These are phyloP conservation scores for Mucor lusitanicus DNA, from an alignment of 371 early-diverging fungal species.

Conservation along the genomic window DNA sequence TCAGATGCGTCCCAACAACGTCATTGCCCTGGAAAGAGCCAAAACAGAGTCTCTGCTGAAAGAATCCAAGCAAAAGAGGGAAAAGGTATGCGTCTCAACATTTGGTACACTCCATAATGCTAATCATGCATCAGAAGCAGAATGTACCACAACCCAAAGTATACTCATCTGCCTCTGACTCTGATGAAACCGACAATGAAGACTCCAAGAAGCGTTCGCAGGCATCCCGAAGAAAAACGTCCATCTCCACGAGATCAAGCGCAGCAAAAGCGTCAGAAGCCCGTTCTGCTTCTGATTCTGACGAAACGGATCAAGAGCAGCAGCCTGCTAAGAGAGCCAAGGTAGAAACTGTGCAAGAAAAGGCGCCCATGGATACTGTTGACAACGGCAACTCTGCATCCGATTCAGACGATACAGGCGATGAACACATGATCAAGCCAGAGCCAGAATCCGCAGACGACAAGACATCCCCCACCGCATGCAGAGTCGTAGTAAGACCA, in stretches of 20 bases:
- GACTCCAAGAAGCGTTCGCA: neutral
- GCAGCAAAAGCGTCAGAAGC: neutral
- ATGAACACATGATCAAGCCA: neutral
- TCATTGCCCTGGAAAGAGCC: conserved; percentile 7
- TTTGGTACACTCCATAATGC: neutral
- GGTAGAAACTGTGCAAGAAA: neutral
- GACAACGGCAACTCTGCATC: neutral
- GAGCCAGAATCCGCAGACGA: neutral
- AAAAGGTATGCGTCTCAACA: neutral
- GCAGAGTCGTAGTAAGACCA: too few relatives aligned
- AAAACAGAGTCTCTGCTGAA: neutral
- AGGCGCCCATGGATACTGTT: neutral
- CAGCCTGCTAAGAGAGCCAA: neutral
- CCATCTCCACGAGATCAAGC: neutral
- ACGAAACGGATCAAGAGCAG: conserved; percentile 6
- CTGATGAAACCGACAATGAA: neutral
- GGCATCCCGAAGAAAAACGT: neutral
- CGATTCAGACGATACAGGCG: conserved; percentile 12
- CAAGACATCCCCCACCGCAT: neutral
- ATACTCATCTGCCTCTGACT: conserved; percentile 1
- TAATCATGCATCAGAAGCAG: neutral
- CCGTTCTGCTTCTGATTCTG: conserved; percentile 7
- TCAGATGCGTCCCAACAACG: conserved; percentile 16
- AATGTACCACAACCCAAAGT: neutral
- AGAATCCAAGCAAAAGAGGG: neutral